Conservation (phyloP, 495 filamentous ascomycete genomes). For the Thermochaetoides thermophila region DNA sequence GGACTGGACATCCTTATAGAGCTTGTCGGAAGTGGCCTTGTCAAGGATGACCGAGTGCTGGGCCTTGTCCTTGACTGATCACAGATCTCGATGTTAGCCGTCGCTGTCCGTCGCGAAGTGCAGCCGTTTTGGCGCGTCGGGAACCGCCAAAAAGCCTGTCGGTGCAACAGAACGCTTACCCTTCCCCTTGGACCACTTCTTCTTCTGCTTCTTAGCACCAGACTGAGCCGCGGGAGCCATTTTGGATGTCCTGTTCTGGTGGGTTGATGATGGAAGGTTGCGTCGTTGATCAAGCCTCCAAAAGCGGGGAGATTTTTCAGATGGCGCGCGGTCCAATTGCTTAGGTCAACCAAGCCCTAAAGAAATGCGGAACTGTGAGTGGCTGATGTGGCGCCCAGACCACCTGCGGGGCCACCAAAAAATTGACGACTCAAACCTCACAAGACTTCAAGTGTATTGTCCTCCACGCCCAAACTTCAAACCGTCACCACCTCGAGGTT, state of each 20-base stretch:
- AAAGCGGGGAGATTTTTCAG: slow-evolving; percentile 28
- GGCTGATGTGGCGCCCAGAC: slow-evolving; percentile 12
- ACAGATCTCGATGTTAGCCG: slow-evolving; percentile 10
- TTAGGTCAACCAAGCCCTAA: slow-evolving; percentile 30
- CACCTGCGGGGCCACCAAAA: slow-evolving; percentile 26
- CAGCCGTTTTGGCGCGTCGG: slow-evolving; percentile 1
- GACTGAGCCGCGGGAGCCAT: slow-evolving; percentile 69
- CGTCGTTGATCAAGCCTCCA: slow-evolving; percentile 19
- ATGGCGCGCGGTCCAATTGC: slow-evolving; percentile 7
- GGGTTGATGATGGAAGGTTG: too few species aligned
- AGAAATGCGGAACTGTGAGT: slow-evolving; percentile 15
- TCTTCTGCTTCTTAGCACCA: slow-evolving; percentile 97
- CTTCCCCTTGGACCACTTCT: slow-evolving; percentile 99
- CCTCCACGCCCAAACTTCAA: slow-evolving; percentile 13
- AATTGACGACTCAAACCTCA: slow-evolving; percentile 15
- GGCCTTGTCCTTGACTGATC: slow-evolving; percentile 98
- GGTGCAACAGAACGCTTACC: slow-evolving; percentile 13
- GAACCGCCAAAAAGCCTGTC: slow-evolving; percentile 1
- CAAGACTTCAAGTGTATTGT: background rate
- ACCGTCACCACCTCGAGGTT: slow-evolving; percentile 13
- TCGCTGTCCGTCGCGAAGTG: background rate
- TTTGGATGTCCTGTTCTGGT: slow-evolving; percentile 27
- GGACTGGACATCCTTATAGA: slow-evolving; percentile 98
- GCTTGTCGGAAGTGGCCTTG: slow-evolving; percentile 70
- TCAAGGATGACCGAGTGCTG: slow-evolving; percentile 83